Percentiles rank a stretch among this genome's conserved stretches.
Evolutionary conservation across 176 grass and related monocot genomes (phyloP).

Genomic region (Puccinellia tenuiflora): DNA sequence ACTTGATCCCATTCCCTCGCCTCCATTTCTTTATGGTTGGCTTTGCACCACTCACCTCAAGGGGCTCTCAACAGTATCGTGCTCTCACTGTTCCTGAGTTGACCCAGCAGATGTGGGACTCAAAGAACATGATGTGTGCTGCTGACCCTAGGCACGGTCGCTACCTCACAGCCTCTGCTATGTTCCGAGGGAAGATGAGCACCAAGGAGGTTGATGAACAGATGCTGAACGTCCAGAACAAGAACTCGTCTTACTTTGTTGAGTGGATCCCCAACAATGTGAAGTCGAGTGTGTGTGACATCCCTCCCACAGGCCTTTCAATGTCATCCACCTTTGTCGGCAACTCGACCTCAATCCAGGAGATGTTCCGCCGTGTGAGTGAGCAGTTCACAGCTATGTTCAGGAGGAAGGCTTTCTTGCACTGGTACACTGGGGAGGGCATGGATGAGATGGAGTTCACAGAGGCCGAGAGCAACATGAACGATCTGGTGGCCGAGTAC

Average conservation of each 20-base stretch:
- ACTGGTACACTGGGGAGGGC: constrained; percentile 97
- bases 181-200: constrained; percentile 99
- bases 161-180: constrained; percentile 81
- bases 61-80: constrained; percentile 80
- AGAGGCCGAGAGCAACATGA: constrained; percentile 85
- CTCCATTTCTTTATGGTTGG: constrained; percentile 96
- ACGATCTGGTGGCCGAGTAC: constrained; percentile 60
- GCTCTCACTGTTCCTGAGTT: constrained; percentile 82
- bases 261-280: constrained; percentile 98
- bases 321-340: constrained; percentile 76
- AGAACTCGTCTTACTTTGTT: constrained; percentile 93
- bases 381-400: constrained; percentile 99
- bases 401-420: constrained; percentile 93
- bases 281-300: constrained; percentile 87
- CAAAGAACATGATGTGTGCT: constrained; percentile 99
- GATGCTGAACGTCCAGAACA: constrained; percentile 95
- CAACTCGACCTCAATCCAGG: constrained; percentile 69
- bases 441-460: constrained; percentile 99
- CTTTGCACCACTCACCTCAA: constrained; percentile 79
- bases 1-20: constrained; percentile 83
- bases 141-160: constrained; percentile 77
- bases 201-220: constrained; percentile 98
- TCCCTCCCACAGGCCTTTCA: constrained; percentile 55
- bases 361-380: constrained; percentile 85
- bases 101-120: constrained; percentile 96